These are phyloP conservation scores for Lentinula sp. DNA, from an alignment of 768 basidiomycete genomes.

Conservation along the genomic window DNA sequence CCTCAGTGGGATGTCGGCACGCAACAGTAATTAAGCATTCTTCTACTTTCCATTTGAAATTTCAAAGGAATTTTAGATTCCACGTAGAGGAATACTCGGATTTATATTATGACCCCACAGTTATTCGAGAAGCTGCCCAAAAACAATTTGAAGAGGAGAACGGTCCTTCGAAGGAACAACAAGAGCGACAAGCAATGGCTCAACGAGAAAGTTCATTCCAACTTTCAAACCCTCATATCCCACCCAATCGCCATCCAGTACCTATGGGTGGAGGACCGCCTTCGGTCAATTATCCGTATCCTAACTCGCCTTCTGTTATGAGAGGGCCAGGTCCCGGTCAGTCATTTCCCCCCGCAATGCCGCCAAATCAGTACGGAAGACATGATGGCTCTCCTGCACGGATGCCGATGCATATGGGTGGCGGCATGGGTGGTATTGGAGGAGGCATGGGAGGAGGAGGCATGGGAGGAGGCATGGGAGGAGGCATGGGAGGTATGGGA, in stretches of 20 bases:
- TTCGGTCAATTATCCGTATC: constrained; percentile 24
- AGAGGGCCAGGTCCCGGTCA: constrained; percentile 20
- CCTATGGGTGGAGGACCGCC: constrained; percentile 18
- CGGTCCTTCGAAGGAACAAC: constrained; percentile 15
- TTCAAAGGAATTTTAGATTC: constrained; percentile 40
- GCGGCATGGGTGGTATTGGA: constrained; percentile 10
- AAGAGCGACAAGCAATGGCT: constrained; percentile 21
- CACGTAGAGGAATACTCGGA: constrained; percentile 69
- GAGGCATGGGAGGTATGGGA: constrained; percentile 16
- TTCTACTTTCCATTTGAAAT: neutral
- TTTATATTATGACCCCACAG: constrained; percentile 67
- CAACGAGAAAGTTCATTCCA: constrained; percentile 16
- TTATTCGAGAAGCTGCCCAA: constrained; percentile 47
- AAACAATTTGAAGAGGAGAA: constrained; percentile 39
- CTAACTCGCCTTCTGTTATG: constrained; percentile 24
- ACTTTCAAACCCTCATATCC: constrained; percentile 13
- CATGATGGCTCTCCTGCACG: constrained; percentile 19
- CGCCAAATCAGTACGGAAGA: constrained; percentile 13
- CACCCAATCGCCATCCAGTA: constrained; percentile 21
- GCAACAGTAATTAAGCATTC: constrained; percentile 56
- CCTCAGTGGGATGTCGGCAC: constrained; percentile 88
- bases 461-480: constrained; percentile 19
- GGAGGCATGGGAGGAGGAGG: constrained; percentile 22
- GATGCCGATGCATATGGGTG: constrained; percentile 22
- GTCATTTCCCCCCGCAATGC: constrained; percentile 10